Percentiles rank a stretch among this genome's conserved stretches.
These are phyloP conservation scores for Boletus sp. DNA, from an alignment of 768 basidiomycete genomes.

Conservation along the genomic window DNA sequence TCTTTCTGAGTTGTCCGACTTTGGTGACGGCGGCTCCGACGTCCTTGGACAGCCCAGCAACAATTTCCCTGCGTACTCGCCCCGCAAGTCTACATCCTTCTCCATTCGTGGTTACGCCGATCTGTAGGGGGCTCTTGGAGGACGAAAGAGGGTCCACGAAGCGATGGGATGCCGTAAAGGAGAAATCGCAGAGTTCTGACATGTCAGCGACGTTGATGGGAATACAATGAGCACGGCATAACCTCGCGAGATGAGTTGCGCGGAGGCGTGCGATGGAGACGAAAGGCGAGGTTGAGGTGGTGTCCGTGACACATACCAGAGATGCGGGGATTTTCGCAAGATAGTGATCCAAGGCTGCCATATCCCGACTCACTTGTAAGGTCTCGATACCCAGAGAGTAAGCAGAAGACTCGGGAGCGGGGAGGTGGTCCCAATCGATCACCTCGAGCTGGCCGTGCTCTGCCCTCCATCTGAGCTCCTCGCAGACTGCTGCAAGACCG, in stretches of 20 bases:
- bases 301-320: conserved; percentile 82
- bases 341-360: conserved; percentile 46
- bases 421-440: conserved; percentile 50
- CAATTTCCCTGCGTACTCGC: conserved; percentile 78
- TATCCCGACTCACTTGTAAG: conserved; percentile 32
- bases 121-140: conserved; percentile 52
- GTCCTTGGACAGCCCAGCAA: conserved; percentile 66
- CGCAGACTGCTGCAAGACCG: conserved; percentile 49
- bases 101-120: conserved; percentile 89
- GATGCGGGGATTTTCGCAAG: conserved; percentile 35
- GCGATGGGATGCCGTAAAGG: conserved; percentile 82
- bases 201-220: conserved; percentile 87
- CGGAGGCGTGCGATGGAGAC: conserved; percentile 35
- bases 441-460: conserved; percentile 53
- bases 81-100: conserved; percentile 83
- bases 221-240: conserved; percentile 58
- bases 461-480: conserved; percentile 68
- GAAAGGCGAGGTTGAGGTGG: conserved; percentile 47
- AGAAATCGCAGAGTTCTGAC: conserved; percentile 84
- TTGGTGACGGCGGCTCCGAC: conserved; percentile 73
- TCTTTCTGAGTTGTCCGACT: conserved; percentile 62
- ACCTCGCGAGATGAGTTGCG: conserved; percentile 52
- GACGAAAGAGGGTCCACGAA: conserved; percentile 54
- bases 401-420: conserved; percentile 29
- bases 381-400: not conserved